Evolutionary conservation across 495 filamentous ascomycete species (phyloP).

Genomic region (Cudoniella acicularis): DNA sequence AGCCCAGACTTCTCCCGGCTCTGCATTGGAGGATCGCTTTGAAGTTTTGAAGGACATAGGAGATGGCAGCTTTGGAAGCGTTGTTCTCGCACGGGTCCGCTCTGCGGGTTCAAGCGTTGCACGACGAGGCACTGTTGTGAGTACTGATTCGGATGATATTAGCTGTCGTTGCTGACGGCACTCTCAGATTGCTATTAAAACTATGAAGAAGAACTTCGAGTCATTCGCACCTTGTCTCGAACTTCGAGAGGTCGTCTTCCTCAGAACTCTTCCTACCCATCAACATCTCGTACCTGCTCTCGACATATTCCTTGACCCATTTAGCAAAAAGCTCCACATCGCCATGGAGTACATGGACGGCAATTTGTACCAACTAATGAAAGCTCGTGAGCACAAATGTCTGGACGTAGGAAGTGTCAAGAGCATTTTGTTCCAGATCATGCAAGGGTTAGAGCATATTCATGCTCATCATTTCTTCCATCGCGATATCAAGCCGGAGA

Average conservation of each 20-base stretch:
- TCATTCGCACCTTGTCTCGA: constrained; percentile 86
- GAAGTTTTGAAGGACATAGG: constrained; percentile 97
- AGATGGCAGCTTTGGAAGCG: constrained; percentile 97
- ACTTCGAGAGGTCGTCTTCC: constrained; percentile 93
- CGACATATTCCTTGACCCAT: constrained; percentile 97
- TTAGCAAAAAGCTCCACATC: constrained; percentile 94
- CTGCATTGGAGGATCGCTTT: constrained; percentile 77
- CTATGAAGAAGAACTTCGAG: constrained; percentile 99
- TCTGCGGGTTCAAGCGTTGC: constrained; percentile 85
- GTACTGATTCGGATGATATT: constrained; percentile 27
- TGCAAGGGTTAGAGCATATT: constrained; percentile 94
- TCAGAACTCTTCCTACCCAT: constrained; percentile 82
- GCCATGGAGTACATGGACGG: constrained; percentile 99
- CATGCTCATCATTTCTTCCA: constrained; percentile 98
- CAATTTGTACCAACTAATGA: constrained; percentile 98
- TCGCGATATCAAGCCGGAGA: constrained; percentile 98
- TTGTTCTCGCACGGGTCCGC: constrained; percentile 85
- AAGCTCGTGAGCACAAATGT: constrained; percentile 89
- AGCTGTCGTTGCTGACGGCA: constrained; percentile 24
- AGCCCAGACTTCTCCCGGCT: constrained; percentile 42
- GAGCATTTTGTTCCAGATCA: constrained; percentile 95
- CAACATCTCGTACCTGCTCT: constrained; percentile 91
- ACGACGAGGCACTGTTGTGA: constrained; percentile 87
- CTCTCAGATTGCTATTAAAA: constrained; percentile 92
- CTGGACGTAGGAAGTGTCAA: constrained; percentile 91